Conservation (phyloP, 306 rosid species). For the Cicer chorassanicum region DNA sequence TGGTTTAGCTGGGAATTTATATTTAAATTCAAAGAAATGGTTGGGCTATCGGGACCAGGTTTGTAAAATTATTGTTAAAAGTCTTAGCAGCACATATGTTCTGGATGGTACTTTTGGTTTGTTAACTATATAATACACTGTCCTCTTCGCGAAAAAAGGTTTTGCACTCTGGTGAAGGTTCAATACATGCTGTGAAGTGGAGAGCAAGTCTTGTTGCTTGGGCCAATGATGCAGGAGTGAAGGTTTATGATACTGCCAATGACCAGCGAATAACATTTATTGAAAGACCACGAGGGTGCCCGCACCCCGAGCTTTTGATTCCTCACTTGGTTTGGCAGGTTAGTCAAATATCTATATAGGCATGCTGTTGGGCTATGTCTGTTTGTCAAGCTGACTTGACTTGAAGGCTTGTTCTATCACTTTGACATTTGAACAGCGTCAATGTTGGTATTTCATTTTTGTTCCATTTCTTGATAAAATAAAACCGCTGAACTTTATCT, state of each 20-base stretch:
- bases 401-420: slow-evolving; percentile 34
- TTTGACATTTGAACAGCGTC: slow-evolving; percentile 10
- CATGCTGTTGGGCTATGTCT: slow-evolving; percentile 38
- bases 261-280: slow-evolving; percentile 93
- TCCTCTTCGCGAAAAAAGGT: slow-evolving; percentile 59
- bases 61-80: slow-evolving; percentile 41
- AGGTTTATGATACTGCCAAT: slow-evolving; percentile 90
- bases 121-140: slow-evolving; percentile 36
- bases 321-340: slow-evolving; percentile 99
- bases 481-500: slow-evolving; percentile 44
- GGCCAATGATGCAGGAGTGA: slow-evolving; percentile 97
- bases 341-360: slow-evolving; percentile 49
- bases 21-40: slow-evolving; percentile 89
- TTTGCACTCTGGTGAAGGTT: slow-evolving; percentile 98
- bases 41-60: slow-evolving; percentile 95
- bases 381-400: slow-evolving; percentile 30
- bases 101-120: slow-evolving; percentile 35
- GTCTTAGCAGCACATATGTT: slow-evolving; percentile 24
- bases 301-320: slow-evolving; percentile 86
- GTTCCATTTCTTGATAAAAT: slow-evolving; percentile 36
- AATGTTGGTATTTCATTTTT: slow-evolving; percentile 25
- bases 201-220: slow-evolving; percentile 95
- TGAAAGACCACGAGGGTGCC: slow-evolving; percentile 93
- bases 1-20: slow-evolving; percentile 95
- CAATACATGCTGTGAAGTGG: slow-evolving; percentile 97